These are phyloP conservation scores for Tulasnella sp. DNA, from an alignment of 768 basidiomycete species.

Conservation along the genomic window DNA sequence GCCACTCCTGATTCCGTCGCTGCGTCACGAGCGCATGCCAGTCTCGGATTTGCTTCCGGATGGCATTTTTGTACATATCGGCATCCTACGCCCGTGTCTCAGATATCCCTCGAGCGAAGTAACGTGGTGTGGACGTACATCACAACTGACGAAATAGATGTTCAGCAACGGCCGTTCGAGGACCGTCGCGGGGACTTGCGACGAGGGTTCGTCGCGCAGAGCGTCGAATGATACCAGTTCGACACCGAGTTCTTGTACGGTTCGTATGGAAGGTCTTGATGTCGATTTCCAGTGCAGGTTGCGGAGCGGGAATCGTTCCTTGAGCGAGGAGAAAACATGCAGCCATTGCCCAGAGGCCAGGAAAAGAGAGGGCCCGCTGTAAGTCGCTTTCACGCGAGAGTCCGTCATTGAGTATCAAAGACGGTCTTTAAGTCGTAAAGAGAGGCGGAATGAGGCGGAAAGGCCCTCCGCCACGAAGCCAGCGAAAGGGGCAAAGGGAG, in stretches of 20 bases:
- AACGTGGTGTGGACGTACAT: conserved; percentile 42
- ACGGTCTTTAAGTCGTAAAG: too few species aligned
- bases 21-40: conserved; percentile 62
- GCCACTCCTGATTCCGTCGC: conserved; percentile 83
- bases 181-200: conserved; percentile 63
- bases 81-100: conserved; percentile 32
- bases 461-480: too few species aligned
- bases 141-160: conserved; percentile 75
- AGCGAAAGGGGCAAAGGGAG: too few species aligned
- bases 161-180: conserved; percentile 81
- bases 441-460: too few species aligned
- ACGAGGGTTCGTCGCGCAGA: conserved; percentile 57
- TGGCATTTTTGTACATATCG: conserved; percentile 64
- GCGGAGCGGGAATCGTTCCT: conserved; percentile 67
- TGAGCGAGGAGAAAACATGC: conserved; percentile 50
- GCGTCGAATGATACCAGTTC: conserved; percentile 55
- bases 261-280: conserved; percentile 57
- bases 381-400: conserved; percentile 45
- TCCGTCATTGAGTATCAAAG: conserved; percentile 3
- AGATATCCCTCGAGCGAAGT: conserved; percentile 15
- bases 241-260: conserved; percentile 81
- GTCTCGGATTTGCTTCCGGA: conserved; percentile 82
- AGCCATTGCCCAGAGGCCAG: conserved; percentile 61
- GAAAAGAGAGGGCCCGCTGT: conserved; percentile 48
- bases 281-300: conserved; percentile 88